A percentile compares a stretch with the other conserved stretches of the same genome.
These are phyloP conservation scores for Asterella californica DNA, from an alignment of 225 moss, liverwort and hornwort species.

Conservation along the genomic window DNA sequence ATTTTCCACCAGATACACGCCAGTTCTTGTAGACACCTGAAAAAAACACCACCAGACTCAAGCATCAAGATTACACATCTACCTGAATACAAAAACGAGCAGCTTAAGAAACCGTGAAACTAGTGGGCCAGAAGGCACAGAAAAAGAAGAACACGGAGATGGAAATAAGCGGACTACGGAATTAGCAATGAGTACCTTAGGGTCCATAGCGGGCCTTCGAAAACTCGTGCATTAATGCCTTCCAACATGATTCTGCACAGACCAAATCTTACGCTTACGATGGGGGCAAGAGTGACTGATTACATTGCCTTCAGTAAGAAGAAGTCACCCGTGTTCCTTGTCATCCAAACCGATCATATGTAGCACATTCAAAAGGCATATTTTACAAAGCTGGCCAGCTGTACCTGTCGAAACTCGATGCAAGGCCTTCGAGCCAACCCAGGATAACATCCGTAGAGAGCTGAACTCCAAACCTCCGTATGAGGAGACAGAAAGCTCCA, in stretches of 20 bases:
- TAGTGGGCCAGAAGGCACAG: too few relatives aligned
- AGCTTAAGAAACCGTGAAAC: not conserved
- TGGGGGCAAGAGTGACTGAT: not conserved
- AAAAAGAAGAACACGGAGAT: not conserved
- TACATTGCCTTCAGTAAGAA: too few relatives aligned
- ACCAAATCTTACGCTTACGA: not conserved
- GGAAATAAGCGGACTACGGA: not conserved
- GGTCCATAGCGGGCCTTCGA: slow-evolving; percentile 79
- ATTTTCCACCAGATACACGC: slow-evolving; percentile 50
- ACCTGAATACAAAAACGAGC: not conserved
- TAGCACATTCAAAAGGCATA: not conserved
- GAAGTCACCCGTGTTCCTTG: not conserved
- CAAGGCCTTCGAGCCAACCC: slow-evolving; percentile 76
- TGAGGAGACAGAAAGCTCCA: slow-evolving; percentile 77
- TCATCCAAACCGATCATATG: not conserved
- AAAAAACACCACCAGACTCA: not conserved
- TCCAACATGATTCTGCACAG: slow-evolving; percentile 69
- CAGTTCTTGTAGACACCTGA: slow-evolving; percentile 83
- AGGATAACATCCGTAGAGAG: slow-evolving; percentile 45
- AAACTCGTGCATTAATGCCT: slow-evolving; percentile 65
- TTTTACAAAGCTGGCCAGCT: not conserved
- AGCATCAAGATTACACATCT: not conserved
- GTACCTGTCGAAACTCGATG: slow-evolving; percentile 73
- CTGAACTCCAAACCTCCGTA: slow-evolving; percentile 63
- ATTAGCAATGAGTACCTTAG: slow-evolving; percentile 47